Conservation (phyloP, 192 early-diverging fungal species). For the Linnemannia exigua region DNA sequence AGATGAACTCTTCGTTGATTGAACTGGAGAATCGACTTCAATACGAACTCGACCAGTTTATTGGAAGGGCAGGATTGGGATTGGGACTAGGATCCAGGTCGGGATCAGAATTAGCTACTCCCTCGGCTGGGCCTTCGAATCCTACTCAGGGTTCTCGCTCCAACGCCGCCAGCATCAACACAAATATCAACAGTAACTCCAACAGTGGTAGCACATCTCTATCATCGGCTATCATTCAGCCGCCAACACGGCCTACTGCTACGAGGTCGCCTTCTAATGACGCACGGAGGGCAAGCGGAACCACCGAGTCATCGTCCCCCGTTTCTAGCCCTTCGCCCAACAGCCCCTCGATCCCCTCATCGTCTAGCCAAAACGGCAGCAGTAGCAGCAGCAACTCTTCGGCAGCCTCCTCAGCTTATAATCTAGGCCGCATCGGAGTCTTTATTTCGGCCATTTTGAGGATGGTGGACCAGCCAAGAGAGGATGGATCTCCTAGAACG, state of each 20-base stretch:
- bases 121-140: not conserved
- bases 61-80: not conserved
- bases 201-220: not conserved
- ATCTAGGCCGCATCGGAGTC: slow-evolving; percentile 52
- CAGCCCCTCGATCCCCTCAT: slow-evolving; percentile 37
- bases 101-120: not conserved
- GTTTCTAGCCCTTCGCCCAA: slow-evolving; percentile 43
- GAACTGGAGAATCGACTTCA: slow-evolving; percentile 4
- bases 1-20: not conserved
- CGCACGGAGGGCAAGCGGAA: slow-evolving; percentile 13
- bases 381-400: slow-evolving; percentile 11
- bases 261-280: slow-evolving; percentile 23
- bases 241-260: not conserved
- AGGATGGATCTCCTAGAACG: slow-evolving; percentile 51
- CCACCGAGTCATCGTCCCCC: slow-evolving; percentile 11
- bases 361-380: slow-evolving; percentile 9
- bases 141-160: not conserved
- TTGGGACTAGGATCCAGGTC: not conserved
- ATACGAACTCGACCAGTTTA: not conserved
- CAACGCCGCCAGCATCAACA: not conserved
- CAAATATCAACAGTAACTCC: not conserved
- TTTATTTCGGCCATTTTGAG: slow-evolving; percentile 53
- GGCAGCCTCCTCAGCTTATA: slow-evolving; percentile 41
- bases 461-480: slow-evolving; percentile 58
- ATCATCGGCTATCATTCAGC: not conserved